Conservation (phyloP, 305 asterid genomes). For the Fraxinus floribunda region DNA sequence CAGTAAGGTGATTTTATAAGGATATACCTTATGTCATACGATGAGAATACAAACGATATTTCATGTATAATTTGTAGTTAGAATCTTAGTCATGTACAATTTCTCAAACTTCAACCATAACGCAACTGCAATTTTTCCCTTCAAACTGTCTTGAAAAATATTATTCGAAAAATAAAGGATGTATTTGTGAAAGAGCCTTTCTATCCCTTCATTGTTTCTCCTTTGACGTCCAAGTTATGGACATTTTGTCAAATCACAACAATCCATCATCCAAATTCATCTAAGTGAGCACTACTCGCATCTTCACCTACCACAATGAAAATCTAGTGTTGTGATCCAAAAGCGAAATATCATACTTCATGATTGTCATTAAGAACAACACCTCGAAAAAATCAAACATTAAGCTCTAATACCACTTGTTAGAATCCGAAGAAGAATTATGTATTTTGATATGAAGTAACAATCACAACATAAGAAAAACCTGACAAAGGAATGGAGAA, state of each 20-base stretch:
- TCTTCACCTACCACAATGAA: not conserved
- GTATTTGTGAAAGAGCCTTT: not conserved
- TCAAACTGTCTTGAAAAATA: not conserved
- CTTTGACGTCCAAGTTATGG: not conserved
- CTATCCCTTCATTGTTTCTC: not conserved
- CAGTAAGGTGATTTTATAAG: not conserved
- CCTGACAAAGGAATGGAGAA: not conserved
- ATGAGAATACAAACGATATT: not conserved
- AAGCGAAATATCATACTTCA: not conserved
- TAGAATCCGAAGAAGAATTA: too few species aligned
- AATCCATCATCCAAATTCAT: not conserved
- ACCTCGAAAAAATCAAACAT: not conserved
- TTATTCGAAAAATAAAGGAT: too few species aligned
- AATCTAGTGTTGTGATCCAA: not conserved
- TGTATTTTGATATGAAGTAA: not conserved
- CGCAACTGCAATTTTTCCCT: not conserved
- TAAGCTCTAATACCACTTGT: not conserved
- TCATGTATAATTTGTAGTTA: not conserved
- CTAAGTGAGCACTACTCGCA: not conserved
- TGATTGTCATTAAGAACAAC: not conserved
- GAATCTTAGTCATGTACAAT: not conserved
- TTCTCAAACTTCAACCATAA: not conserved
- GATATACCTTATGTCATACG: not conserved
- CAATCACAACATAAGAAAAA: not conserved
- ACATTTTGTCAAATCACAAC: not conserved